phyloP scores from a whole-genome alignment of 805 yeast genomes.

The Metschnikowia similis region DNA sequence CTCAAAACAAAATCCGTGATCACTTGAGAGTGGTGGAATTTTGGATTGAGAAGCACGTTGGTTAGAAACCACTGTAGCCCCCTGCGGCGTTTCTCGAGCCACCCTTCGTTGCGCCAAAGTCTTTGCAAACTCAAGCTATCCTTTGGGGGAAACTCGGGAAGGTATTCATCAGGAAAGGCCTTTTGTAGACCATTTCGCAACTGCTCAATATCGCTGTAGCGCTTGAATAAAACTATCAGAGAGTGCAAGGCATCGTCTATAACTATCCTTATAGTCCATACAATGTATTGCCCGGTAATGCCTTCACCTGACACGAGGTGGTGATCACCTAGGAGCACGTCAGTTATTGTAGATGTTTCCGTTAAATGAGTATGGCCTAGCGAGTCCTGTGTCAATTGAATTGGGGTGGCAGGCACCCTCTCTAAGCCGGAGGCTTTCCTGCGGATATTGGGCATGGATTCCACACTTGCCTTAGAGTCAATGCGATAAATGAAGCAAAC shows the following conservation, averaged over 20 bases:
- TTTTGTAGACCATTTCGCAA: constrained; percentile 39
- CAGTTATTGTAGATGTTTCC: constrained; percentile 32
- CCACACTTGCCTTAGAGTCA: neutral
- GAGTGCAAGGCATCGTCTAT: constrained; percentile 35
- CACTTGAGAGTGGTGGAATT: constrained; percentile 31
- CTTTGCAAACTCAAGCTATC: constrained; percentile 38
- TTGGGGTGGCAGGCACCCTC: constrained; percentile 27
- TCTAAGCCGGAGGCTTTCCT: neutral
- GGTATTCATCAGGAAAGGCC: constrained; percentile 35
- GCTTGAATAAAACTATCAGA: constrained; percentile 45
- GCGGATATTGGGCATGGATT: neutral
- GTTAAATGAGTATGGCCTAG: constrained; percentile 15
- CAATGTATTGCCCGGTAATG: constrained; percentile 31
- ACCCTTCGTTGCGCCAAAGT: constrained; percentile 35
- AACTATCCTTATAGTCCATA: constrained; percentile 36
- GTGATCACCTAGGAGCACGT: constrained; percentile 39
- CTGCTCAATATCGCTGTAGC: constrained; percentile 62
- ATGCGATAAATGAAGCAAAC: neutral
- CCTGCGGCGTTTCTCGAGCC: constrained; percentile 52
- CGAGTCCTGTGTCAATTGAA: constrained; percentile 27
- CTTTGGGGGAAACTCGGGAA: constrained; percentile 53
- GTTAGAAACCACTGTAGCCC: constrained; percentile 60
- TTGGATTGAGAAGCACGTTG: constrained; percentile 49
- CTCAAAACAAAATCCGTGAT: constrained; percentile 38
- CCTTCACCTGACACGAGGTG: constrained; percentile 36